Evolutionary conservation across 1,139 yeast genomes (phyloP), one percentile per base, ranked within the genome.

Genomic region (Nadsonia commutata): DNA sequence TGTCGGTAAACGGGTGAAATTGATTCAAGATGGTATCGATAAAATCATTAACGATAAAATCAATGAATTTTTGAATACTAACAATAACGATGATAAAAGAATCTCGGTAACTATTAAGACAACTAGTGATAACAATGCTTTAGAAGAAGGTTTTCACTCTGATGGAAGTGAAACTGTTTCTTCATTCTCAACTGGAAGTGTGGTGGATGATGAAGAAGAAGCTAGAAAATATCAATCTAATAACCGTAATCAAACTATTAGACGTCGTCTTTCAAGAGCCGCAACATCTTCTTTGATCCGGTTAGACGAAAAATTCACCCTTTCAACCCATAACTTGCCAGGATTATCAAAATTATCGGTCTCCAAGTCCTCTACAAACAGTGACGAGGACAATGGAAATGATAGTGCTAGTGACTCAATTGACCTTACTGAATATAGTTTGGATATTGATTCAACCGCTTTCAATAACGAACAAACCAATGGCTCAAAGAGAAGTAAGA

Each of bases 351-450:
- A 27, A 9, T 21, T 21, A 9, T 36, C 17, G 7, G 44, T 44
- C 19, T 41, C 48, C n/a, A 47, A 49, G 31, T 47, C 52, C 45
- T 21, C 23, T 21, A 21, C 23, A 6, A 21, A 21, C 6, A 6
- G 8, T 6, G 9, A 6, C 8, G 23, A 21, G 9, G 53, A 50
- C 20, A 51, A 50, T 41, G 64, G 86, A 2, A 60, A 67, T 20
- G 74, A 82, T 3, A 69, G 83, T 22, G 58, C 59, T 19, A 70
- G 80, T 9, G 56, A 62, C 20, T 82, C 83, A 79, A 60, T 62
- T 31, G 66, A 27, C n/a, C n/a, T 27, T 11, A 16, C 9, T 27
- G 16, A 27, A 13, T 27, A 11, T 16, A 27, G n/a, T 4, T 27
- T 27, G 13, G 33, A 9, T 11, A 27, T 27, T 16, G n/a, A 27